phyloP scores from a whole-genome alignment of 768 basidiomycete genomes.

The Termitomyces sp. region DNA sequence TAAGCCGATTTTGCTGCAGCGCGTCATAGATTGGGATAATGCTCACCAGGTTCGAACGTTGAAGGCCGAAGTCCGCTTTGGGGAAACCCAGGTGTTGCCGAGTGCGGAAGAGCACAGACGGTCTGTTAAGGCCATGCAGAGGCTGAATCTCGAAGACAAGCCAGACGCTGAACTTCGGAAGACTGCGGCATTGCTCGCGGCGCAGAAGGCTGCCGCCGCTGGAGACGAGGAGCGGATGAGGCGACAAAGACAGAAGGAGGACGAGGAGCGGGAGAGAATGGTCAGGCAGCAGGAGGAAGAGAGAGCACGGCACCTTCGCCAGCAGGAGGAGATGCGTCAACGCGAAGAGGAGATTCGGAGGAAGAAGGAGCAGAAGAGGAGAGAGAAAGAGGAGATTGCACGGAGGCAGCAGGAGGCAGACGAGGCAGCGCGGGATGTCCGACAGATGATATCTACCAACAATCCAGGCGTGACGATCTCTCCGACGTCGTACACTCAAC shows the following conservation, averaged over 20 bases:
- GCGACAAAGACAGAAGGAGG: slow-evolving; percentile 38
- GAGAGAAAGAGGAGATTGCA: slow-evolving; percentile 55
- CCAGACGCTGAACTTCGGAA: slow-evolving; percentile 17
- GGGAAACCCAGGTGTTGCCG: neutral
- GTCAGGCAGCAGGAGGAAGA: slow-evolving; percentile 5
- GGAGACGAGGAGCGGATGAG: slow-evolving; percentile 9
- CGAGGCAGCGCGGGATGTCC: slow-evolving; percentile 40
- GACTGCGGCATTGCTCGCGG: slow-evolving; percentile 21
- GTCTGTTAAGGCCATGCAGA: slow-evolving; percentile 21
- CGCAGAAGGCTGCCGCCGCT: slow-evolving; percentile 16
- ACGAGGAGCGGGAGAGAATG: slow-evolving; percentile 14
- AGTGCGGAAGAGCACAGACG: slow-evolving; percentile 21
- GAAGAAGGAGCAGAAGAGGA: slow-evolving; percentile 34
- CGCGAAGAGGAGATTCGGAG: slow-evolving; percentile 46
- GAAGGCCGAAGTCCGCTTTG: neutral
- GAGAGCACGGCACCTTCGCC: slow-evolving; percentile 24
- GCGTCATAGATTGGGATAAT: slow-evolving; percentile 56
- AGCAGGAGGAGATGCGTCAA: slow-evolving; percentile 41
- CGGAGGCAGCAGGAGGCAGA: slow-evolving; percentile 61
- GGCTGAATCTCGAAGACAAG: slow-evolving; percentile 28
- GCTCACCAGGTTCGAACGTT: neutral
- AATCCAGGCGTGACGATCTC: slow-evolving; percentile 12
- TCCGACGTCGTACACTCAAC: neutral
- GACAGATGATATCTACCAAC: slow-evolving; percentile 30
- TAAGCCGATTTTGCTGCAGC: slow-evolving; percentile 59